Base-by-base conservation (phyloP, 176 grass and related monocot species). In the Urochloa ruziziensis region DNA sequence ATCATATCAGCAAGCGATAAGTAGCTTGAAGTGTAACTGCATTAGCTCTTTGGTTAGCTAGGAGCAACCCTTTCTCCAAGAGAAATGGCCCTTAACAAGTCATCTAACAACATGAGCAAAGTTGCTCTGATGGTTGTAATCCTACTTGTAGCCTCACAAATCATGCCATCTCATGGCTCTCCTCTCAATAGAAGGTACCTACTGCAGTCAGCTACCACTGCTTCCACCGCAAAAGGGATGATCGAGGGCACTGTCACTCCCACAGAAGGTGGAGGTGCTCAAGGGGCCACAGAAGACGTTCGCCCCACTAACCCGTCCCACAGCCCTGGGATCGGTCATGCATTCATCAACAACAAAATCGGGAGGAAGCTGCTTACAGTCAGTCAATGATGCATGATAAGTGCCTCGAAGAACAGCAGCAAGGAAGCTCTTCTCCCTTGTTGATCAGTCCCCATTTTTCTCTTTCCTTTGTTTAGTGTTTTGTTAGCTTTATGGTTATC, bases 291-390 rank as follows among this genome's bases (percentile, higher is more conserved):
- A 13, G 72, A 82, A 0, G 88, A 86, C 37, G 35, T 58, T 42
- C 83, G 78, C 1, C 78, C 83, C 0, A 46, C 72, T 0, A 72
- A 9, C 10, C 75, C 75, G 0, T 24, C 47, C 4, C 88, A 90
- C 28, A 90, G 83, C 74, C 88, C 88, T 0, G 73, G 88, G 1
- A 62, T 90, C 16, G 83, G 83, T 1, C 88, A 86, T 73, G 70
- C 51, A 36, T 64, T 82, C 65, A 35, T 24, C 73, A 78, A 86
- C 83, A 90, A 59, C 66, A 83, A 36, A 62, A 2, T 83, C 42
- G 80, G 86, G 14, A 88, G 86, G 56, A 83, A 72, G 65, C 44
- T 88, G 37, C 74, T 77, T 80, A 18, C 16, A 10, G 12, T 25
- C 3, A 14, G 39, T 2, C 27, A 3, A 14, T 44, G 23, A 16